Evolutionary conservation across 345 rosid species (phyloP).

Genomic region (Mangifera indica): DNA sequence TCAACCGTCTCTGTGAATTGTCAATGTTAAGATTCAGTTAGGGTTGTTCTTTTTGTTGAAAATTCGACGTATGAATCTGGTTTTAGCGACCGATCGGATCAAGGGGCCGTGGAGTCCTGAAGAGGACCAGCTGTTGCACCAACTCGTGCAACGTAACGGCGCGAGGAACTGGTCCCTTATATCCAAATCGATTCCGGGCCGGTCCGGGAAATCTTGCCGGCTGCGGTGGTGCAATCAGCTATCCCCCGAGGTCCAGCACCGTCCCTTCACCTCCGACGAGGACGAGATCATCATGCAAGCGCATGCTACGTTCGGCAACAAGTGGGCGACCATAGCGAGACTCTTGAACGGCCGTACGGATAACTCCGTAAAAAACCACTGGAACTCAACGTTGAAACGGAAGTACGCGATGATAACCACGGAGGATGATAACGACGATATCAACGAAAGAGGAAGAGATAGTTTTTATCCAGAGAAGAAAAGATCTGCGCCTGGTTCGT

Average conservation of each 20-base stretch:
- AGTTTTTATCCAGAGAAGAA: not conserved
- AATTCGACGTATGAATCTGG: not conserved
- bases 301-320: slow-evolving; percentile 53
- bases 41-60: not conserved
- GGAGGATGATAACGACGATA: not conserved
- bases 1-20: too few relatives aligned
- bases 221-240: slow-evolving; percentile 72
- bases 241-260: slow-evolving; percentile 55
- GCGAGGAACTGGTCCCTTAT: slow-evolving; percentile 57
- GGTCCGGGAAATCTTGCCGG: slow-evolving; percentile 70
- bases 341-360: slow-evolving; percentile 58
- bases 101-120: slow-evolving; percentile 62
- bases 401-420: slow-evolving; percentile 10
- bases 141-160: slow-evolving; percentile 47
- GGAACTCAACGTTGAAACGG: slow-evolving; percentile 62
- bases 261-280: slow-evolving; percentile 50
- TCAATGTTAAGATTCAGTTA: not conserved
- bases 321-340: slow-evolving; percentile 61
- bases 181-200: slow-evolving; percentile 49
- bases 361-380: slow-evolving; percentile 62
- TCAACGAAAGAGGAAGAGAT: not conserved
- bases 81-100: slow-evolving; percentile 29
- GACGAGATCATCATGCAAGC: slow-evolving; percentile 48
- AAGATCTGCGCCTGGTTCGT: not conserved
- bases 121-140: slow-evolving; percentile 49